Base-by-base conservation (phyloP, 75 land plant species). In the Azolla pinnata region DNA sequence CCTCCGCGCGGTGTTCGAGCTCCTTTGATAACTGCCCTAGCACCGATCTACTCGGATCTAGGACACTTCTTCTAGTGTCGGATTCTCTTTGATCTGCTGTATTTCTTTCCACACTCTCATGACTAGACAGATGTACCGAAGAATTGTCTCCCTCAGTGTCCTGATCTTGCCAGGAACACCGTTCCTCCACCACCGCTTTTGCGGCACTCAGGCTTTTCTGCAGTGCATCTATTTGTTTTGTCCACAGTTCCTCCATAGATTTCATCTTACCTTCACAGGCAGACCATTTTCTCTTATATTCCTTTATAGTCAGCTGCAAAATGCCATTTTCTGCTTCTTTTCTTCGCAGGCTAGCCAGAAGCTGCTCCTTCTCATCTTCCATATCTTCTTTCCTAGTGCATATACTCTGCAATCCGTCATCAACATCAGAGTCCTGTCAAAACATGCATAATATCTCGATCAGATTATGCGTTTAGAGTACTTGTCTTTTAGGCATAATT, bases 181-280 rank as follows among this genome's bases (percentile, higher is more conserved):
- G 65, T 12, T 61, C 35, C 67, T 42, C 50, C 16, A 51, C 33
- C 21, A 31, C 29, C 48, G 42, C 65, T 54, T 72, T 89, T 30
- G 97, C 96, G 31, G 87, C 88, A 57, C 83, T 78, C 27, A 90
- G 75, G 59, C 79, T 90, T 44, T 61, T 73, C 61, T 77, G 85
- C 44, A 84, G 64, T 28, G 72, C 71, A 17, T 66, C 35, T 75
- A 84, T 74, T 56, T 84, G 88, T 62, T 80, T 87, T 55, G 84
- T 82, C 97, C 97, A 87, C 60, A 71, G 69, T 42, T 80, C 86
- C 69, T 87, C 97, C 93, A 92, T 80, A 0, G 86, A 75, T 50
- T 64, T 78, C 82, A 82, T 84, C 61, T 78, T 92, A 14, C 64
- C 64, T 57, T 92, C 93, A 51, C 82, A 80, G 31, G 80, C 86